Percentiles rank a stretch among this genome's conserved stretches.
Evolutionary conservation across 495 filamentous ascomycete species (phyloP).

Genomic region (Neurospora sp.): DNA sequence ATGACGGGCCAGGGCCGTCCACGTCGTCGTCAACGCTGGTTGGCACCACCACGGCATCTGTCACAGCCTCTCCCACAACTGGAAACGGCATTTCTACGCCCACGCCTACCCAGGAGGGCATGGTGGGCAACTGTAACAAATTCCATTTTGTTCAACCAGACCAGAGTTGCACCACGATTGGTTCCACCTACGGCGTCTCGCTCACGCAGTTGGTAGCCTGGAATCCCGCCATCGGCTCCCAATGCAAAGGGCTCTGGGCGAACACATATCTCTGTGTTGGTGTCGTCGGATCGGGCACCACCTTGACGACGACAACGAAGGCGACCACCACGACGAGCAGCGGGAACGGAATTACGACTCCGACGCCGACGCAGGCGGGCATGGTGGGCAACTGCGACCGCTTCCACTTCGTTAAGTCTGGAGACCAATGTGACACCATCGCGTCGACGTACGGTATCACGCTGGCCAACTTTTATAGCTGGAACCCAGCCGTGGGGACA

Average conservation of each 20-base stretch:
- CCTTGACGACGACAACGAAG: not conserved
- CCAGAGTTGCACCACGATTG: conserved; percentile 34
- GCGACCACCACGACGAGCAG: conserved; percentile 4
- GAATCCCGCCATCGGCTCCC: conserved; percentile 17
- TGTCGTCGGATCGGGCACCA: not conserved
- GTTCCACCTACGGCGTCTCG: conserved; percentile 15
- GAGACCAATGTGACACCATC: conserved; percentile 34
- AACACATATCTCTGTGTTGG: conserved; percentile 3
- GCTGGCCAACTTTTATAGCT: conserved; percentile 22
- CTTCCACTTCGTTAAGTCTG: conserved; percentile 28
- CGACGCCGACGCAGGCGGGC: conserved; percentile 26
- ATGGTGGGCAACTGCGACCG: conserved; percentile 28
- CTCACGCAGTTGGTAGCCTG: conserved; percentile 22
- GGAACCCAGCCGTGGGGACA: conserved; percentile 31
- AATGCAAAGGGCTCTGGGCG: not conserved
- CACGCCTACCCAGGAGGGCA: conserved; percentile 26
- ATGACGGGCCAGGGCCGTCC: too few species aligned
- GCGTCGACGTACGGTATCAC: conserved; percentile 11
- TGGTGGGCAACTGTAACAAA: conserved; percentile 26
- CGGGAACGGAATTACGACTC: conserved; percentile 8
- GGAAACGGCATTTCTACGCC: conserved; percentile 16
- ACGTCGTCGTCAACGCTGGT: not conserved
- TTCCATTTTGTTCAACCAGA: conserved; percentile 28
- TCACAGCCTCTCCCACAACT: conserved; percentile 1
- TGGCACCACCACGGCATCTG: not conserved